Percentiles rank a stretch among this genome's conserved stretches.
phyloP scores from a whole-genome alignment of 208 protist genomes.

The Borovskyia barvae region DNA sequence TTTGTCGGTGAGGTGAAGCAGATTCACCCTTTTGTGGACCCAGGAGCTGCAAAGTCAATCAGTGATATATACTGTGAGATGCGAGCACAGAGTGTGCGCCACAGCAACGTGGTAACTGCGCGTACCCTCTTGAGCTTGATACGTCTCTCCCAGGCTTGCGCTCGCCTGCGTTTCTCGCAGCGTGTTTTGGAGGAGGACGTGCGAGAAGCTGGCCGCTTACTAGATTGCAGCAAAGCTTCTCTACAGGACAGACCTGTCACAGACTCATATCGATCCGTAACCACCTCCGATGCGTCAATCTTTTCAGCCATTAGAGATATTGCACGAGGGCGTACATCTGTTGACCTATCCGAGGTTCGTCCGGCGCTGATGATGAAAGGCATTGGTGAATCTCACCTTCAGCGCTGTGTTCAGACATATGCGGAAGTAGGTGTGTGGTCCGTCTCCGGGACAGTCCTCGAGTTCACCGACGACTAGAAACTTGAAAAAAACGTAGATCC shows the following conservation, averaged over 20 bases:
- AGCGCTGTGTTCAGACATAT: constrained; percentile 80
- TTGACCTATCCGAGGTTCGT: constrained; percentile 69
- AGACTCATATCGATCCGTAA: constrained; percentile 45
- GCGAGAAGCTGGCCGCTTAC: constrained; percentile 82
- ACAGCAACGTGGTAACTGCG: constrained; percentile 84
- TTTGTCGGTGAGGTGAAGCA: constrained; percentile 85
- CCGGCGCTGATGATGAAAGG: constrained; percentile 82
- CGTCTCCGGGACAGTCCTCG: constrained; percentile 57
- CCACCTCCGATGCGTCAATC: constrained; percentile 78
- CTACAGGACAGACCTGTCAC: constrained; percentile 57
- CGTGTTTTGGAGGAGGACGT: constrained; percentile 87
- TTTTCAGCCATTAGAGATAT: constrained; percentile 83
- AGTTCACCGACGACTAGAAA: constrained; percentile 64
- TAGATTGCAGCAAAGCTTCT: constrained; percentile 88
- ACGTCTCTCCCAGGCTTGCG: constrained; percentile 93
- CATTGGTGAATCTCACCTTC: constrained; percentile 73
- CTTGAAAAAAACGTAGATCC: no score
- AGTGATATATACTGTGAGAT: constrained; percentile 91
- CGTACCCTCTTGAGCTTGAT: constrained; percentile 92
- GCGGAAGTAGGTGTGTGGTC: constrained; percentile 78
- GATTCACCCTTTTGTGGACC: constrained; percentile 81
- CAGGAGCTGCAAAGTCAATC: constrained; percentile 65
- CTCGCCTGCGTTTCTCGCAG: constrained; percentile 84
- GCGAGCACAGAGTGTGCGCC: constrained; percentile 71
- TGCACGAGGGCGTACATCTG: constrained; percentile 41